Percentiles rank a stretch among this genome's conserved stretches.
Conservation (phyloP, 2,329 filamentous ascomycete species). For the Epicoccum nigrum region DNA sequence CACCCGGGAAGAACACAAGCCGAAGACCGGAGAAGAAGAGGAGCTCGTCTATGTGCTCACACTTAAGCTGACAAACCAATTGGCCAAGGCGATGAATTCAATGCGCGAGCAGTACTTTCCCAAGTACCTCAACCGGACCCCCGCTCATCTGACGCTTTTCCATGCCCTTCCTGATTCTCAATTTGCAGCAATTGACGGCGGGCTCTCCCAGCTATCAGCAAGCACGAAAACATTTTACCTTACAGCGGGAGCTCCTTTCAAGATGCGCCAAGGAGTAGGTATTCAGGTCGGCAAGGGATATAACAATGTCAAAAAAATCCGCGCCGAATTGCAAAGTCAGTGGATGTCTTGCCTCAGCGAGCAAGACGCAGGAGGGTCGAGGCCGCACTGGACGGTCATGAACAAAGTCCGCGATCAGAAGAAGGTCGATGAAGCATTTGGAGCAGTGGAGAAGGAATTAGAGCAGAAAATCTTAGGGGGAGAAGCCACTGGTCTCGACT, state of each 20-base stretch:
- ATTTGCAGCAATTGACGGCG: slow-evolving; percentile 43
- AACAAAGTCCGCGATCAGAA: slow-evolving; percentile 54
- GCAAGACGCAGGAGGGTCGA: slow-evolving; percentile 51
- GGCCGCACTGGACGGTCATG: slow-evolving; percentile 55
- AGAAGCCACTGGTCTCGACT: slow-evolving; percentile 45
- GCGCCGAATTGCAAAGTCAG: slow-evolving; percentile 39
- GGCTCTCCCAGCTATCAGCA: slow-evolving; percentile 36
- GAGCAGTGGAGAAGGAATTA: slow-evolving; percentile 42
- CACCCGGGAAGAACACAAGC: slow-evolving; percentile 30
- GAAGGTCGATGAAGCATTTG: slow-evolving; percentile 46
- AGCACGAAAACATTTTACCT: slow-evolving; percentile 46
- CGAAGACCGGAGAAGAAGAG: slow-evolving; percentile 41
- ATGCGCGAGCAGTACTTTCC: slow-evolving; percentile 52
- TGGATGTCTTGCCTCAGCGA: slow-evolving; percentile 51
- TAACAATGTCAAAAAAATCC: slow-evolving; percentile 43
- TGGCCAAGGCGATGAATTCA: slow-evolving; percentile 48
- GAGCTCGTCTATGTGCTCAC: slow-evolving; percentile 53
- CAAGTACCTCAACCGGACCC: slow-evolving; percentile 50
- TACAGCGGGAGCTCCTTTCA: slow-evolving; percentile 48
- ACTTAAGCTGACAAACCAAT: slow-evolving; percentile 47
- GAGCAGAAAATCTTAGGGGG: slow-evolving; percentile 42
- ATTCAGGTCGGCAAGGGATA: slow-evolving; percentile 45
- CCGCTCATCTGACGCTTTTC: slow-evolving; percentile 54
- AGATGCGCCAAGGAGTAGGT: slow-evolving; percentile 51
- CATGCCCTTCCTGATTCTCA: slow-evolving; percentile 53